Conservation (phyloP, 176 grass and related monocot genomes). For the Juncus effusus region DNA sequence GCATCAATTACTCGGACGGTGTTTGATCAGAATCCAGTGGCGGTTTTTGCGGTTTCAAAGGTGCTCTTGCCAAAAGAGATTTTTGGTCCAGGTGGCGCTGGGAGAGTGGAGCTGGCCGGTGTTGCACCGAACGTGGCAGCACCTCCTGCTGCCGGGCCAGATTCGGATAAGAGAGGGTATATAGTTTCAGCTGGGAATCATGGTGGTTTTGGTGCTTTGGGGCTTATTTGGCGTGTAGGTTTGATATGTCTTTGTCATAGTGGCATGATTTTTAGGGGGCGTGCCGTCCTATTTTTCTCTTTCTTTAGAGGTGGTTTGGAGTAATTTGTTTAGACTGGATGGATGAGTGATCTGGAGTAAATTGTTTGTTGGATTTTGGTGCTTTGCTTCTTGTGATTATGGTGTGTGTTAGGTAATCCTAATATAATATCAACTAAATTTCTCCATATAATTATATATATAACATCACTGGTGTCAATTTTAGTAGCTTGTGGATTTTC, state of each 20-base stretch:
- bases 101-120: not conserved
- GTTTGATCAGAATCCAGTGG: slow-evolving; percentile 89
- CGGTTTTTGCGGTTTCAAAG: slow-evolving; percentile 79
- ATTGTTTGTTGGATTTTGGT: no score
- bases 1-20: slow-evolving; percentile 76
- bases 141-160: not conserved
- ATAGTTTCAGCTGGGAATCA: not conserved
- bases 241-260: not conserved
- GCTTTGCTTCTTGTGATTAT: no score
- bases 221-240: not conserved
- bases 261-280: not conserved
- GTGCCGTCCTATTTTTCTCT: not conserved
- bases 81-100: slow-evolving; percentile 27
- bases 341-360: no score
- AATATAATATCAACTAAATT: no score
- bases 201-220: not conserved
- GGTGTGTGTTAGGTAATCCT: no score
- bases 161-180: not conserved
- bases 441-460: no score
- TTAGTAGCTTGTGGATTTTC: no score
- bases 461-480: no score
- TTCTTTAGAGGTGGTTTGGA: no score
- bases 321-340: no score
- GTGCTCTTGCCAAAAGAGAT: slow-evolving; percentile 89
- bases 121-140: not conserved